A percentile compares a stretch with the other conserved stretches of the same genome.
Conservation (phyloP, 2,329 filamentous ascomycete species). For the Fusarium paranaense region DNA sequence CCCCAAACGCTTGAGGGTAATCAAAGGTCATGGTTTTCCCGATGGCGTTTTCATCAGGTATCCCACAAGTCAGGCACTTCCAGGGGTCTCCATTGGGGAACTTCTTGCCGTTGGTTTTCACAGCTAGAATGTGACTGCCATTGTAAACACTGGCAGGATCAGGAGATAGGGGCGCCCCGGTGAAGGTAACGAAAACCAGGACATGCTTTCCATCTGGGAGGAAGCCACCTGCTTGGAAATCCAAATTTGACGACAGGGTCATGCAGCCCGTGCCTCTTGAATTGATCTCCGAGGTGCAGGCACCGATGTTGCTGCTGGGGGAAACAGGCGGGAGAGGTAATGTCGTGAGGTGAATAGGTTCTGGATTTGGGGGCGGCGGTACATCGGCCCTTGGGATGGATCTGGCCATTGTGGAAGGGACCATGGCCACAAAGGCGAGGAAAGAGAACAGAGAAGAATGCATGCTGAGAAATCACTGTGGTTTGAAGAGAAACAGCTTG, state of each 20-base stretch:
- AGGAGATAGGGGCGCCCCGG: slow-evolving; percentile 54
- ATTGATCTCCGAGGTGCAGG: no score
- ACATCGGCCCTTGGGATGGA: background rate
- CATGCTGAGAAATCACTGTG: no score
- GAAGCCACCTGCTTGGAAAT: slow-evolving; percentile 42
- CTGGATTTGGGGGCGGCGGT: background rate
- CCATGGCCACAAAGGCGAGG: no score
- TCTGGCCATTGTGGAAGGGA: no score
- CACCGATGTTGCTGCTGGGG: no score
- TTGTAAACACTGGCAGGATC: slow-evolving; percentile 54
- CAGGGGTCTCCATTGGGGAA: slow-evolving; percentile 59
- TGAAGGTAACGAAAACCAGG: slow-evolving; percentile 52
- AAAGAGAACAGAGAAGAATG: no score
- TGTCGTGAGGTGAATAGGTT: background rate
- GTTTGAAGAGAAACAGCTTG: no score
- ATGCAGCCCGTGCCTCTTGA: no score
- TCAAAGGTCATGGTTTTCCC: slow-evolving; percentile 35
- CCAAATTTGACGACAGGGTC: no score
- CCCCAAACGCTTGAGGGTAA: slow-evolving; percentile 57
- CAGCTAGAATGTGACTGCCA: slow-evolving; percentile 55
- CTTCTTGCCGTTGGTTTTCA: slow-evolving; percentile 54
- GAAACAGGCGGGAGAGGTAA: no score
- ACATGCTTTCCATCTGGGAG: slow-evolving; percentile 57
- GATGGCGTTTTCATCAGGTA: slow-evolving; percentile 48
- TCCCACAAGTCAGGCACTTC: slow-evolving; percentile 60